These are phyloP conservation scores for Eimeria praecox DNA, from an alignment of 169 alveolate genomes.

Conservation along the genomic window DNA sequence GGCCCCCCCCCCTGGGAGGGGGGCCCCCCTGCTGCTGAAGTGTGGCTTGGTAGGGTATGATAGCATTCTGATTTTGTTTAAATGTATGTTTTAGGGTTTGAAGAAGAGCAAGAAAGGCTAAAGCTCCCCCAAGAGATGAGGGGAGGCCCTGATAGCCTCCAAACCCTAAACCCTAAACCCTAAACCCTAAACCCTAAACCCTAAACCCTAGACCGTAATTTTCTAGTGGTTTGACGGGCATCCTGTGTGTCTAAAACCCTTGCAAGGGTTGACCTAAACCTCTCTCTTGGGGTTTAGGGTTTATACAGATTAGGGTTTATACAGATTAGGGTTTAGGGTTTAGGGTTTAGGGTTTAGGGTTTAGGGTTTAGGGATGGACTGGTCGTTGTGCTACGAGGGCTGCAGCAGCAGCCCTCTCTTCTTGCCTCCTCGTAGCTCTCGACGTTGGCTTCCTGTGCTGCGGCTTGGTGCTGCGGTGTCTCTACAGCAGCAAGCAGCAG, in stretches of 20 bases:
- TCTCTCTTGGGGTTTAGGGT: neutral
- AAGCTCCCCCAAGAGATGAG: neutral
- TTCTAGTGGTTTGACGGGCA: too few species aligned
- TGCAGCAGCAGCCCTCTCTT: constrained; percentile 11
- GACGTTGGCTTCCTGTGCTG: constrained; percentile 6
- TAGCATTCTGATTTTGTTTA: neutral
- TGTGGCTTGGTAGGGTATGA: too few species aligned
- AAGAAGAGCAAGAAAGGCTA: neutral
- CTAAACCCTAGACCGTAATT: neutral
- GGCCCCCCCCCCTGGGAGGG: neutral
- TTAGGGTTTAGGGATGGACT: neutral
- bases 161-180: neutral
- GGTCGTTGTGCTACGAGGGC: neutral
- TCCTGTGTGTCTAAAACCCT: too few species aligned
- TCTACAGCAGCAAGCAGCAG: constrained; percentile 7
- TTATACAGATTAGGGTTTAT: neutral
- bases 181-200: neutral
- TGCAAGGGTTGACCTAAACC: too few species aligned
- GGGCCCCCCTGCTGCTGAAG: neutral
- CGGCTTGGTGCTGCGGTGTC: constrained; percentile 1
- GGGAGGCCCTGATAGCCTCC: neutral
- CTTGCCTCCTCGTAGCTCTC: neutral
- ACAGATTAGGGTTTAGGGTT: neutral
- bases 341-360: neutral
- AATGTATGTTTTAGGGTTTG: neutral